These are phyloP conservation scores for Aspergillus sp. DNA, from an alignment of 2,329 filamentous ascomycete genomes.

Conservation along the genomic window DNA sequence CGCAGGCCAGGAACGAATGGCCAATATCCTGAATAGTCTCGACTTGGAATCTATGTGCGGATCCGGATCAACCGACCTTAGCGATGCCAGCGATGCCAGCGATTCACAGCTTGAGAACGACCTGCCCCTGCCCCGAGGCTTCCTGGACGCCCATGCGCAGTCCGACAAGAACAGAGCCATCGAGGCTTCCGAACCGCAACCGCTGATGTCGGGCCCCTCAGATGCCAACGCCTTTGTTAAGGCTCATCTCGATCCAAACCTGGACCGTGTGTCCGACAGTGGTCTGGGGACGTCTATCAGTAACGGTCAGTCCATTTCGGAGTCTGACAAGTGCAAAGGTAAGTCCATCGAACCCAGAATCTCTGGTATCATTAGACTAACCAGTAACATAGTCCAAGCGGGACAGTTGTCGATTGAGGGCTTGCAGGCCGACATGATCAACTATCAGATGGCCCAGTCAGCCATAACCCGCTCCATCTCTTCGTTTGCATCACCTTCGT, in stretches of 20 bases:
- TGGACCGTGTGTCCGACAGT: constrained; percentile 74
- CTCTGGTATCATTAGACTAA: constrained; percentile 4
- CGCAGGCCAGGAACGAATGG: constrained; percentile 60
- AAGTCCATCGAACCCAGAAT: constrained; percentile 17
- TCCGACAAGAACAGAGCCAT: constrained; percentile 31
- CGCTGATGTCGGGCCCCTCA: too few species aligned
- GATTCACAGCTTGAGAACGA: constrained; percentile 46
- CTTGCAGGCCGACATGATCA: neutral
- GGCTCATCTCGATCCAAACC: constrained; percentile 44
- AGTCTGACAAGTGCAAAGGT: constrained; percentile 43
- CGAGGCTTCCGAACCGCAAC: constrained; percentile 25
- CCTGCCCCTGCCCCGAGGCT: constrained; percentile 51
- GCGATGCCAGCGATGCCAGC: constrained; percentile 18
- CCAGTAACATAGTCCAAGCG: constrained; percentile 14
- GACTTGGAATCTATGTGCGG: constrained; percentile 50
- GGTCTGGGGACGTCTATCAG: constrained; percentile 76
- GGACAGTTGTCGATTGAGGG: constrained; percentile 13
- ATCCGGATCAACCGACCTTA: constrained; percentile 4
- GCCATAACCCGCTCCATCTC: constrained; percentile 56
- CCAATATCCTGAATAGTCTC: constrained; percentile 57
- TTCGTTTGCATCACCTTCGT: constrained; percentile 38
- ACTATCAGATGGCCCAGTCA: constrained; percentile 39
- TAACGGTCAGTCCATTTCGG: constrained; percentile 41
- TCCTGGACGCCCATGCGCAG: constrained; percentile 51
- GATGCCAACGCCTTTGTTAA: constrained; percentile 27